Evolutionary conservation across 345 rosid genomes (phyloP).

Genomic region (Eucalyptus globulus): DNA sequence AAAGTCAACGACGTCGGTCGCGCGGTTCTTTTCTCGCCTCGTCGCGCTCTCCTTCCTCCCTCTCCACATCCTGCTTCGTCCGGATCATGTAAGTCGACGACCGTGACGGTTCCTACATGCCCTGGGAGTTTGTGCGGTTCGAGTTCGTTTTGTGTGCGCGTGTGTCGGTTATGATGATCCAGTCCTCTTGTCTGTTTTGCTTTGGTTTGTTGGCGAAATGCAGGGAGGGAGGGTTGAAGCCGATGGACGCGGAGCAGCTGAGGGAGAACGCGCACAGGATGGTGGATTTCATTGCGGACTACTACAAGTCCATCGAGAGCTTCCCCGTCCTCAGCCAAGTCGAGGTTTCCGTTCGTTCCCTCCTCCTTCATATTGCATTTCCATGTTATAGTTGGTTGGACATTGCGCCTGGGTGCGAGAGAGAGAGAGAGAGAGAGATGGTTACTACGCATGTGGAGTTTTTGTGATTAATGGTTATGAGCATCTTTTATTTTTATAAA

Average conservation of each 20-base stretch:
- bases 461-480: fast-evolving
- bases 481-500: background rate
- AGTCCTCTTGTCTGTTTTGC: background rate
- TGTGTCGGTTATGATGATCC: background rate
- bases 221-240: slow-evolving; percentile 5
- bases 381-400: background rate
- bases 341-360: slow-evolving; percentile 14
- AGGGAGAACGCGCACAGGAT: slow-evolving; percentile 67
- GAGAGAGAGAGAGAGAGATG: background rate
- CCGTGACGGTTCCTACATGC: background rate
- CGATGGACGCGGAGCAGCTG: slow-evolving; percentile 71
- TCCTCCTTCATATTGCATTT: background rate
- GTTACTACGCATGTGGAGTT: background rate
- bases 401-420: background rate
- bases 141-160: background rate
- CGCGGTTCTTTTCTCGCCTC: background rate
- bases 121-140: background rate
- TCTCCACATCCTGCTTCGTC: background rate
- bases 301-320: slow-evolving; percentile 61
- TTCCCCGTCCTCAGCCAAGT: slow-evolving; percentile 94
- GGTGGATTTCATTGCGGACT: slow-evolving; percentile 95
- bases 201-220: background rate
- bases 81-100: background rate
- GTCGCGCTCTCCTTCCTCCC: background rate
- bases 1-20: background rate